Percentiles rank a stretch among this genome's conserved stretches.
Evolutionary conservation across 257 asterid genomes (phyloP).

Genomic region (Sherardia arvensis): DNA sequence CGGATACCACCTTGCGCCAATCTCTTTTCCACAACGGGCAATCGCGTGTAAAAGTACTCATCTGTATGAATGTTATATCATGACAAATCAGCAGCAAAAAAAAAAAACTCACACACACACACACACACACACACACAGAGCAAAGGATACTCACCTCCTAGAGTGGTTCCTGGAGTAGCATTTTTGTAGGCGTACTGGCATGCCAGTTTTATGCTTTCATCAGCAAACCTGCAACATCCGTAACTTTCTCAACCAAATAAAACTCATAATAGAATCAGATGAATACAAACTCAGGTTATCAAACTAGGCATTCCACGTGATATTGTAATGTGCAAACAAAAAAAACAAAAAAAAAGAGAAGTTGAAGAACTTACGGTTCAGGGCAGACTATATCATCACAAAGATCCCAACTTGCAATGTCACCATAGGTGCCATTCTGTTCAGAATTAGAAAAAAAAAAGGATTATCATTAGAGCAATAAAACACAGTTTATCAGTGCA

Average conservation of each 20-base stretch:
- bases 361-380: constrained; percentile 32
- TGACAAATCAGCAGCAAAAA: neutral
- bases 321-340: no score
- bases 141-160: constrained; percentile 44
- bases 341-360: no score
- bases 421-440: constrained; percentile 38
- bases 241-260: no score
- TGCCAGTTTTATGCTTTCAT: constrained; percentile 74
- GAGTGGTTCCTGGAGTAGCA: constrained; percentile 84
- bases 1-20: constrained; percentile 75
- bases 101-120: no score
- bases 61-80: constrained; percentile 26
- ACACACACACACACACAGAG: neutral
- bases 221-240: constrained; percentile 62
- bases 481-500: neutral
- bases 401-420: constrained; percentile 30
- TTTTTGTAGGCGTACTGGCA: constrained; percentile 89
- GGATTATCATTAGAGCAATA: neutral
- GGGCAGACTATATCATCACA: constrained; percentile 71
- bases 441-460: neutral
- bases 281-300: neutral
- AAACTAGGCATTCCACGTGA: no score
- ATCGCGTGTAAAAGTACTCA: constrained; percentile 68
- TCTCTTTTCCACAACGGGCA: constrained; percentile 76
- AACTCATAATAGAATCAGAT: no score